Evolutionary conservation across 805 yeast species (phyloP).

Genomic region (Lipomyces chichibuensis): DNA sequence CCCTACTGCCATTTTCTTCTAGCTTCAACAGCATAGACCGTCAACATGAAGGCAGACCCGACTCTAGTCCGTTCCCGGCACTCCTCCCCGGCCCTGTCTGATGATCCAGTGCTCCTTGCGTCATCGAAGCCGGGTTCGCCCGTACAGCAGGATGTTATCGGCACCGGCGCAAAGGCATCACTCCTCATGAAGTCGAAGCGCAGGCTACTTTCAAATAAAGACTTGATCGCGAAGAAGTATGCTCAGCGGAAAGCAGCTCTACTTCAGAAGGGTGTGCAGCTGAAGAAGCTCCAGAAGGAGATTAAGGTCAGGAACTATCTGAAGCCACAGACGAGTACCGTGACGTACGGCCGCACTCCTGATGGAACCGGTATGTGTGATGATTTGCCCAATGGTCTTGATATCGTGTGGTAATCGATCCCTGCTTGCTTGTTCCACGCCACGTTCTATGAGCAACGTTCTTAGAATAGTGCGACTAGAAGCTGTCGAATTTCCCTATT

Average conservation of each 20-base stretch:
- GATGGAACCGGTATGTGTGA: slow-evolving; percentile 40
- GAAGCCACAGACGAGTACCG: slow-evolving; percentile 29
- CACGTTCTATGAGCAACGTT: neutral
- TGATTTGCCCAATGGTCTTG: neutral
- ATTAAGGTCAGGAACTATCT: slow-evolving; percentile 28
- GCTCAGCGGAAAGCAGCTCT: slow-evolving; percentile 32
- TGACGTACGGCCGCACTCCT: slow-evolving; percentile 41
- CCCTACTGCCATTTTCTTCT: neutral
- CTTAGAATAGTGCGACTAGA: neutral
- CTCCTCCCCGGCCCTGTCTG: slow-evolving; percentile 23
- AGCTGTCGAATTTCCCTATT: too few relatives aligned
- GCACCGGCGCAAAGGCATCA: slow-evolving; percentile 27
- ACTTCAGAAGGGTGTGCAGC: slow-evolving; percentile 30
- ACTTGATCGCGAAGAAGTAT: slow-evolving; percentile 32
- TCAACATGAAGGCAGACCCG: slow-evolving; percentile 24
- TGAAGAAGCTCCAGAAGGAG: slow-evolving; percentile 31
- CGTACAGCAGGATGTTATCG: neutral
- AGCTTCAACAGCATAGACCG: neutral
- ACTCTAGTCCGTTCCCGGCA: slow-evolving; percentile 29
- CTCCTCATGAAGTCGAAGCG: slow-evolving; percentile 33
- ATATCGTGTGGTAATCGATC: neutral
- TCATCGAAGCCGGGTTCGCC: neutral
- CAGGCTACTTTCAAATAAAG: slow-evolving; percentile 26
- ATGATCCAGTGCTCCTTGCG: slow-evolving; percentile 8
- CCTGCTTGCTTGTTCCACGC: neutral